Evolutionary conservation across 2,329 filamentous ascomycete genomes (phyloP), one percentile per base, ranked within the genome.

Genomic region (Colletotrichum karsti): DNA sequence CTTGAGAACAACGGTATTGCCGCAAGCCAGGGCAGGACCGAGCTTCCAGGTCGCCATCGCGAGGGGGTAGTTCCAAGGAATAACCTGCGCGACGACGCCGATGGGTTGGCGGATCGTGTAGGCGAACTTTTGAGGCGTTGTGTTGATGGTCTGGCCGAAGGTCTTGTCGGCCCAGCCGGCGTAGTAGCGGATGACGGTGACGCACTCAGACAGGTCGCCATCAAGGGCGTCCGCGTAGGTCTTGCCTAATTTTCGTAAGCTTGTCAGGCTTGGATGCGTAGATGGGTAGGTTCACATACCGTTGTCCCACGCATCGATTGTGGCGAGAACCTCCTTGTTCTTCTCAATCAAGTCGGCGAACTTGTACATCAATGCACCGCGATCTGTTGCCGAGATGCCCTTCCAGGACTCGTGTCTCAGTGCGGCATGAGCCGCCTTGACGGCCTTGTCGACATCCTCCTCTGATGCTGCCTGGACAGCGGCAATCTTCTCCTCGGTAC

Each of bases 121-220:
- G 2, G 91, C 91, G 71, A 95, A 87, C 77, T 94, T 95, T 12
- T 85, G 81, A 0, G 85, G 83, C 0, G 85, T 88, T 0, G 91
- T 93, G 69, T 91, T 89, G 72, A 95, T 93, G n/a, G 92, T 92
- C 75, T 93, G 89, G 7, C 93, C 93, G 71, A 90, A 89, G 51
- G 93, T 89, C 82, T 95, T 95, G 79, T 95, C 92, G 33, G 92
- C 91, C 79, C 88, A 95, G 37, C 93, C 92, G 51, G 89, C 91
- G 75, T 95, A 95, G 79, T 95, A 95, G 72, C 91, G 89, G 46
- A 90, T 81, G 20, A 89, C 79, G 61, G 73, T 74, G 7, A 79
- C 73, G 26, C 80, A 80, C 69, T 82, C 80, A 1, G 76, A 81
- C 8, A 94, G 72, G 74, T 95, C 93, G 59, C 91, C 91, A 46